Conservation (phyloP, 768 basidiomycete genomes). For the Podaxis carcinomalis region DNA sequence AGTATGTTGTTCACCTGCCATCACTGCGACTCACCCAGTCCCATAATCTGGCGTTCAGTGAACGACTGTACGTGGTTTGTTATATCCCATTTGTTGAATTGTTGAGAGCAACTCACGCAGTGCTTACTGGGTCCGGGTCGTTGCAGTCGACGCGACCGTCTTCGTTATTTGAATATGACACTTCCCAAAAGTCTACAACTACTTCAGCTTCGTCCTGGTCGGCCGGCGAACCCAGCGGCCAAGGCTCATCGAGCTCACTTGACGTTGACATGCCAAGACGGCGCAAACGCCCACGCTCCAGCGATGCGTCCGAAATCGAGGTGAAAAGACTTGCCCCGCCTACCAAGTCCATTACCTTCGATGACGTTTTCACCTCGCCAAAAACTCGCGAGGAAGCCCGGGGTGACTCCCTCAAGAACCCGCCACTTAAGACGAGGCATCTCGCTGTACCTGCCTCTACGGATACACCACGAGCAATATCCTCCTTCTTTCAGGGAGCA, state of each 20-base stretch:
- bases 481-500: conserved; percentile 1
- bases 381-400: not conserved
- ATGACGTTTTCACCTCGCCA: not conserved
- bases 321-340: not conserved
- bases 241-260: not conserved
- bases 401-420: not conserved
- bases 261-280: not conserved
- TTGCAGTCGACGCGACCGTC: not conserved
- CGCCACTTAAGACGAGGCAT: not conserved
- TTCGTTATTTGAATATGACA: not conserved
- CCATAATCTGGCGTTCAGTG: not conserved
- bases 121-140: not conserved
- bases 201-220: conserved; percentile 1
- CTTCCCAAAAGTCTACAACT: not conserved
- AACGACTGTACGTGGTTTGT: not conserved
- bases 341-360: not conserved
- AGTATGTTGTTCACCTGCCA: not conserved
- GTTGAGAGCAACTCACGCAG: not conserved
- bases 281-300: conserved; percentile 1
- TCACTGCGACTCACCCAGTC: not conserved
- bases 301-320: not conserved
- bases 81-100: not conserved
- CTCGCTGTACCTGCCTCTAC: not conserved
- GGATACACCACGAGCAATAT: not conserved
- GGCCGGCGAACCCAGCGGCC: not conserved